Conservation (phyloP, 2,329 filamentous ascomycete species). For the Parastagonospora avenae region DNA sequence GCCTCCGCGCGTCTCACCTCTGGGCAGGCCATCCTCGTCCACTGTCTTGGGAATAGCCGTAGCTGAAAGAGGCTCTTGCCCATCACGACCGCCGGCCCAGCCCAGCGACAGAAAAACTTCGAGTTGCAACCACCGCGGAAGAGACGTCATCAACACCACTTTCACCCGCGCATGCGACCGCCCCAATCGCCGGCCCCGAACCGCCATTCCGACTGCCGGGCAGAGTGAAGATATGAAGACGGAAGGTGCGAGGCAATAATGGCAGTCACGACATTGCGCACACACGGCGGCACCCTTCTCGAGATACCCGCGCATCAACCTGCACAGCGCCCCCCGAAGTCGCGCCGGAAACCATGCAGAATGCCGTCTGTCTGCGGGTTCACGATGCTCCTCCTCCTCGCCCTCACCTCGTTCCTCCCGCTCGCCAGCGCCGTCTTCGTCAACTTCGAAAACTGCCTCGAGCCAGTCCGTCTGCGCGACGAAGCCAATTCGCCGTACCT, state of each 20-base stretch:
- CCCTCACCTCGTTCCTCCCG: conserved; percentile 31
- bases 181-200: conserved; percentile 5
- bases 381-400: conserved; percentile 30
- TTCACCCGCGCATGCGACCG: conserved; percentile 5
- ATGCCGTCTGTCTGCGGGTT: conserved; percentile 9
- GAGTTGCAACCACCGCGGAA: background rate
- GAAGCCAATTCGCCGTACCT: conserved; percentile 64
- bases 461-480: conserved; percentile 59
- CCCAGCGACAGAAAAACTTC: background rate
- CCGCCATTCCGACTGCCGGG: background rate
- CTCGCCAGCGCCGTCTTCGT: conserved; percentile 61
- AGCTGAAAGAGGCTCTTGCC: background rate
- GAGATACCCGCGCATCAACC: conserved; percentile 34
- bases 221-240: conserved; percentile 36
- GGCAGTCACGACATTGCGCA: conserved; percentile 30
- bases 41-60: background rate
- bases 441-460: conserved; percentile 83
- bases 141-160: conserved; percentile 3
- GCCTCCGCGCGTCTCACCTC: conserved; percentile 8
- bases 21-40: conserved; percentile 10
- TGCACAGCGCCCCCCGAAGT: conserved; percentile 36
- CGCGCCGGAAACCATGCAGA: conserved; percentile 29
- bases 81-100: background rate
- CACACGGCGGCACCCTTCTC: conserved; percentile 15
- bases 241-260: conserved; percentile 24